Evolutionary conservation across 2,329 filamentous ascomycete genomes (phyloP).

Genomic region (Cercospora beticola): DNA sequence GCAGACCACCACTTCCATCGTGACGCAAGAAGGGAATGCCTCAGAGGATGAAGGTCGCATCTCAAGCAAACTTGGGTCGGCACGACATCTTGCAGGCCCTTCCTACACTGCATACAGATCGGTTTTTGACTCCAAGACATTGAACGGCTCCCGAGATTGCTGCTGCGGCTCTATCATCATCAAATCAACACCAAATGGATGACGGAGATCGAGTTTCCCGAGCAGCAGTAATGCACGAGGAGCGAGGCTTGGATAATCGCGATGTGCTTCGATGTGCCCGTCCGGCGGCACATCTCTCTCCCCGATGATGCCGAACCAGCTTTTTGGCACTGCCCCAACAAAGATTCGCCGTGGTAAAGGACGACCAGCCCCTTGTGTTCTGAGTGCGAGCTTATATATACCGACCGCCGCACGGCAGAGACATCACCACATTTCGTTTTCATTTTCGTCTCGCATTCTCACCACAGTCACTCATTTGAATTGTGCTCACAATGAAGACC

Average conservation of each 20-base stretch:
- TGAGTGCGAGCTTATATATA: neutral
- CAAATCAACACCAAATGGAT: neutral
- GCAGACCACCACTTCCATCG: neutral
- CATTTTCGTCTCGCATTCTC: neutral
- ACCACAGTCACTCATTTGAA: neutral
- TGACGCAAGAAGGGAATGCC: neutral
- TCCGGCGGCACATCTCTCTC: neutral
- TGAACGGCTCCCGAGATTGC: constrained; percentile 1
- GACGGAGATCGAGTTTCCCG: neutral
- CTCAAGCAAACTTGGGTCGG: neutral
- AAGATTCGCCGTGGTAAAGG: neutral
- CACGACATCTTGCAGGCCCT: neutral
- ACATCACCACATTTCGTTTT: neutral
- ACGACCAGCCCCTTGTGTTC: neutral
- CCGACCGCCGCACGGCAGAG: neutral
- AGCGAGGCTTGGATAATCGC: neutral
- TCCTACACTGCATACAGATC: neutral
- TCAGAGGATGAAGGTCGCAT: neutral
- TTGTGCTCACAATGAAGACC: neutral
- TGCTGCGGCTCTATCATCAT: neutral
- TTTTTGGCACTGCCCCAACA: neutral
- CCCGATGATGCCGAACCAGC: neutral
- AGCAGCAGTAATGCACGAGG: neutral
- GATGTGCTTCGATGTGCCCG: neutral
- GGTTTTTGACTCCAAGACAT: constrained; percentile 1